phyloP scores from a whole-genome alignment of 768 basidiomycete species.

The Boletus vinaceobasis region DNA sequence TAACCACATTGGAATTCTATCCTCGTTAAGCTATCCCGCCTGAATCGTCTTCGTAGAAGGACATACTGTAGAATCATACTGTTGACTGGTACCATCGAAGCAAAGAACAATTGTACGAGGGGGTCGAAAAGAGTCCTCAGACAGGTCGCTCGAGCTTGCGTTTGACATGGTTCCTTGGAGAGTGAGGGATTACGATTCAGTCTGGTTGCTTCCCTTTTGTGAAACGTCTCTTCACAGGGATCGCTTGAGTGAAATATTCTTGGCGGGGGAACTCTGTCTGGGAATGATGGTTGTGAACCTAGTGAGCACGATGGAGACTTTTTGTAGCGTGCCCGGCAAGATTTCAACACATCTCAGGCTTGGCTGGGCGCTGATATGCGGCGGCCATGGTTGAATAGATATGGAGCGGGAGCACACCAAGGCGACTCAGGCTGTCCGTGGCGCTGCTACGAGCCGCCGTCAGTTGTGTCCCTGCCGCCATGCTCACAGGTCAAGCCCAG shows the following conservation, averaged over 20 bases:
- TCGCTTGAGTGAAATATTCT: neutral
- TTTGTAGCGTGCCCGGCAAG: constrained; percentile 2
- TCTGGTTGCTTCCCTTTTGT: neutral
- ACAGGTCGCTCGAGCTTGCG: neutral
- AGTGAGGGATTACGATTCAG: neutral
- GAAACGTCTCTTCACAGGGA: neutral
- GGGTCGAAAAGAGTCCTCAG: neutral
- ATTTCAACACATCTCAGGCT: neutral
- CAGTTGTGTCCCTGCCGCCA: neutral
- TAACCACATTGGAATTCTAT: constrained; percentile 68
- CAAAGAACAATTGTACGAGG: constrained; percentile 56
- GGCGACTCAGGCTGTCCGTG: neutral
- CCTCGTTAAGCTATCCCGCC: neutral
- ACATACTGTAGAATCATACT: constrained; percentile 48
- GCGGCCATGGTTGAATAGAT: neutral
- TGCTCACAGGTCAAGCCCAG: neutral
- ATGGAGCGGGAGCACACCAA: too few species aligned
- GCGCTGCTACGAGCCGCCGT: too few species aligned
- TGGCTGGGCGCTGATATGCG: neutral
- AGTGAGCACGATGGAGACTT: neutral
- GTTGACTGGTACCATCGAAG: constrained; percentile 65
- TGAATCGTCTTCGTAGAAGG: neutral
- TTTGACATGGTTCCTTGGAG: constrained; percentile 16
- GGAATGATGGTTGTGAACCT: neutral
- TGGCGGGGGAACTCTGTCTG: neutral